Evolutionary conservation across 352 stramenopile species (phyloP), one percentile per base, ranked within the genome.

Genomic region (Pythium phragmitis): DNA sequence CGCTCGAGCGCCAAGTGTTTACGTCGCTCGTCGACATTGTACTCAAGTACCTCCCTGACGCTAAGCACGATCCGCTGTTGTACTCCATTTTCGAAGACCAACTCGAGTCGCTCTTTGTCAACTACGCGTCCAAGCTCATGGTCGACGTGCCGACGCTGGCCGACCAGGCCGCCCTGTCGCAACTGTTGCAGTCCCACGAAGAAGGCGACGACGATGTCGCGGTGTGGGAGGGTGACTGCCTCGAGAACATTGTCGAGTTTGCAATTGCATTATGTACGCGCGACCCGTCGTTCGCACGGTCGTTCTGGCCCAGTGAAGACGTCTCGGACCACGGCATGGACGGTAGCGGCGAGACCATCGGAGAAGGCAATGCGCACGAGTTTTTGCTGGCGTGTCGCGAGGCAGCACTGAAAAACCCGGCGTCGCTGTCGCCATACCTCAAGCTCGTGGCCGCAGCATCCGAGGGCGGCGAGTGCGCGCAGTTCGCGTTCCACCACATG

Each of bases 401-500:
- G 46, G 82, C 82, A 28, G 85, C 82, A 21, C 76, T 82, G 45
- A 91, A 90, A 68, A 93, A 91, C 54, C 85, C 85, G 33, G 79
- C 76, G 16, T 93, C 80, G 39, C 63, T 93, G 19, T 65, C 82
- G n/a, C 69, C 82, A 4, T 95, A 95, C 58, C 75, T 95, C 69
- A 76, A 80, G 42, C 63, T 95, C 19, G 77, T 95, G 17, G 82
- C 82, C 21, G 80, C 83, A 12, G 79, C 80, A 16, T 82, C 82
- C 11, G 80, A 77, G 34, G 84, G 86, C 46, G 75, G 77, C 16
- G 82, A 89, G 23, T 91, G 85, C 58, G 84, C 84, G 12, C 80
- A 92, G 58, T 69, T 81, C 19, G 84, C 86, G 57, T 95, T 93
- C 70, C 83, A 91, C 55, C 86, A 95, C 67, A 78, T 95, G 43